Conservation (phyloP, 1,139 yeast species). For the Suhomyces atakaporum region DNA sequence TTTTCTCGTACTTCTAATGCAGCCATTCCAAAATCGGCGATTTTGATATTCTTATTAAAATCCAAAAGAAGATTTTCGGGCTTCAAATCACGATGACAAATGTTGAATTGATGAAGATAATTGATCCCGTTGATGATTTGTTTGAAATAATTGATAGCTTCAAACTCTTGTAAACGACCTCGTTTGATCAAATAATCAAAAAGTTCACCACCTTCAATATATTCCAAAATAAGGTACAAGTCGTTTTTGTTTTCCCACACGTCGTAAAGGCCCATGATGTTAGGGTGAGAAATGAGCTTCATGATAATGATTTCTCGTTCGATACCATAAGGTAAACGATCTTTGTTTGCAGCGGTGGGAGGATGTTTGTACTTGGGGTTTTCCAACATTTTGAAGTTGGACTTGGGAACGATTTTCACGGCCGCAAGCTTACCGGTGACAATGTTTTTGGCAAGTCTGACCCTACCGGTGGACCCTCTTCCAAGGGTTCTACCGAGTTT, state of each 20-base stretch:
- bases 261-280: slow-evolving; percentile 92
- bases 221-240: slow-evolving; percentile 85
- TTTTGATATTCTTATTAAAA: slow-evolving; percentile 83
- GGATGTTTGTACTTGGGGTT: slow-evolving; percentile 45
- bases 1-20: slow-evolving; percentile 87
- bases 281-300: slow-evolving; percentile 89
- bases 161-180: slow-evolving; percentile 85
- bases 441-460: slow-evolving; percentile 83
- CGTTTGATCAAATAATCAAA: slow-evolving; percentile 88
- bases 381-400: slow-evolving; percentile 58
- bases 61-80: slow-evolving; percentile 92
- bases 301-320: slow-evolving; percentile 94
- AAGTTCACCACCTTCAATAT: slow-evolving; percentile 96
- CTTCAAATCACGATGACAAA: slow-evolving; percentile 92
- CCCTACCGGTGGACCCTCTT: slow-evolving; percentile 94
- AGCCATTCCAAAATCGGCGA: slow-evolving; percentile 99
- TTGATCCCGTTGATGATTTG: slow-evolving; percentile 91
- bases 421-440: slow-evolving; percentile 91
- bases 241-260: slow-evolving; percentile 99
- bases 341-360: slow-evolving; percentile 32
- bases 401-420: slow-evolving; percentile 92
- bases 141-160: slow-evolving; percentile 86
- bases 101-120: slow-evolving; percentile 91
- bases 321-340: slow-evolving; percentile 84
- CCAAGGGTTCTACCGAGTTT: slow-evolving; percentile 92